Percentiles rank a stretch among this genome's conserved stretches.
Conservation (phyloP, 2,329 filamentous ascomycete species). For the Pseudofabraea citricarpa region DNA sequence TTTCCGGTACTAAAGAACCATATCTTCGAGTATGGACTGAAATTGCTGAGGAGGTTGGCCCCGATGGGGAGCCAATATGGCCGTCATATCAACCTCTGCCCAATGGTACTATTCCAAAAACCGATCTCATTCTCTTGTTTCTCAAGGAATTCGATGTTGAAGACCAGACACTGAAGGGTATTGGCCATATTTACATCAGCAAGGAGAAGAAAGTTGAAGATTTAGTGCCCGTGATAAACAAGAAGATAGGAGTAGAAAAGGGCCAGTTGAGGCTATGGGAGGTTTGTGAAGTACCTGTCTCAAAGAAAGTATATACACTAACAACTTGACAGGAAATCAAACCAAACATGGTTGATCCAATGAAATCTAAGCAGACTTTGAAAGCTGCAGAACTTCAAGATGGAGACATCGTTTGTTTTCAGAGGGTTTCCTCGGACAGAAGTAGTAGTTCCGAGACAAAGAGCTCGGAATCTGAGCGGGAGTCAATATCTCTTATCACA, state of each 20-base stretch:
- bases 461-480: conserved; percentile 16
- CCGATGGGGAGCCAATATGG: conserved; percentile 69
- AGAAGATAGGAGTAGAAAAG: conserved; percentile 76
- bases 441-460: conserved; percentile 33
- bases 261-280: conserved; percentile 72
- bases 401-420: conserved; percentile 95
- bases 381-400: conserved; percentile 93
- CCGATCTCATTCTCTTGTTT: conserved; percentile 74
- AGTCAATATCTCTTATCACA: conserved; percentile 13
- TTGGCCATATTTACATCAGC: conserved; percentile 81
- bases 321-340: conserved; percentile 72
- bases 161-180: conserved; percentile 67
- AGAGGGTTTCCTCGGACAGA: conserved; percentile 50
- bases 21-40: conserved; percentile 84
- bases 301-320: no score
- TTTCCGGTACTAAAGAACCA: conserved; percentile 59
- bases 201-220: conserved; percentile 87
- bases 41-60: conserved; percentile 59
- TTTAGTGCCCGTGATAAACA: conserved; percentile 69
- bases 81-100: conserved; percentile 55
- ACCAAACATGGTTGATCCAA: conserved; percentile 89
- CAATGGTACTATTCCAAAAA: conserved; percentile 52
- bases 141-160: conserved; percentile 87
- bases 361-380: conserved; percentile 87
- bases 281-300: no score